Evolutionary conservation across 1,284 basidiomycete species (phyloP).

Genomic region (Wallemia ichthyophaga): DNA sequence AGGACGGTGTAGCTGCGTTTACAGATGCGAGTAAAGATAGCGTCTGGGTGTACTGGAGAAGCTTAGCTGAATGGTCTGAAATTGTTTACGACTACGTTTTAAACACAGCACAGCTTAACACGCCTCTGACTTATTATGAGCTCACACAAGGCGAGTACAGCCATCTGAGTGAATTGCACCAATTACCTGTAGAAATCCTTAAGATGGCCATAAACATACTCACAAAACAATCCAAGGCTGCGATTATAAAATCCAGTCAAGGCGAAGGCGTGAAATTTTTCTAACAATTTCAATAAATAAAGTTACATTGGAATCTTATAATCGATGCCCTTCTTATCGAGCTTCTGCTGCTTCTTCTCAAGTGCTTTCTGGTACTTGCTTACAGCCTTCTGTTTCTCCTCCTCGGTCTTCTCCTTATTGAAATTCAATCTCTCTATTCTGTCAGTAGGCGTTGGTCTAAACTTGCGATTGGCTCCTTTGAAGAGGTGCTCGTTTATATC

Average conservation of each 20-base stretch:
- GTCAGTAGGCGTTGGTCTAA: constrained; percentile 40
- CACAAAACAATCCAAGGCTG: not conserved
- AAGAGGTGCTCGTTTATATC: constrained; percentile 9
- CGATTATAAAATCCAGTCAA: not conserved
- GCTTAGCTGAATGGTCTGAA: not conserved
- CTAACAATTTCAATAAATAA: not conserved
- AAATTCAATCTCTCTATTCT: constrained; percentile 30
- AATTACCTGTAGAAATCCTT: not conserved
- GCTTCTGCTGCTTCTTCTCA: constrained; percentile 15
- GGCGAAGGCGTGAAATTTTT: not conserved
- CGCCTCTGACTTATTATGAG: not conserved
- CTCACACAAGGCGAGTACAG: not conserved
- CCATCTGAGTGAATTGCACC: not conserved
- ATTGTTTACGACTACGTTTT: not conserved
- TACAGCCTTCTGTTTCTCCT: constrained; percentile 11
- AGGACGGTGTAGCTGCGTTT: not conserved
- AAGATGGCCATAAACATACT: not conserved
- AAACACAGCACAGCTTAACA: not conserved
- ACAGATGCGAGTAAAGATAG: not conserved
- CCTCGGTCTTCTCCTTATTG: constrained; percentile 9
- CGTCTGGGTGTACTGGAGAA: not conserved
- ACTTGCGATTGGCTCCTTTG: constrained; percentile 68
- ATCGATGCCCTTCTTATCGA: constrained; percentile 5
- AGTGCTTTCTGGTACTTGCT: constrained; percentile 11
- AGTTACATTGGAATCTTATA: not conserved